Base-by-base conservation (phyloP, 805 yeast genomes). In the Middelhovenomyces tepae region DNA sequence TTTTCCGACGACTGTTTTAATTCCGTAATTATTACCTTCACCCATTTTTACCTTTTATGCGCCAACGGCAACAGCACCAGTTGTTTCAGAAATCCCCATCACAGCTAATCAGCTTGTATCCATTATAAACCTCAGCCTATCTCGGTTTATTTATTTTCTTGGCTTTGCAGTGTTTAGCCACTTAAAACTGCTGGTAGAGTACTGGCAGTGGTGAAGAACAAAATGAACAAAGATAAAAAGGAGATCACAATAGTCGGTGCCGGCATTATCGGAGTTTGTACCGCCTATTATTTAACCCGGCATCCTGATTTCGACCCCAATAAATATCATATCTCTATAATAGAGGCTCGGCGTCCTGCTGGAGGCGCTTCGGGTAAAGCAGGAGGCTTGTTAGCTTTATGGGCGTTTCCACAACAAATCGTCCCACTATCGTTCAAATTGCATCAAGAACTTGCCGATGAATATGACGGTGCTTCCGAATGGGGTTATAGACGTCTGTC, bases 341-440 rank as follows among this genome's bases (percentile, higher is more conserved):
- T 91, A 9, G 98, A 89, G 56, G 76, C 89, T 33, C 84, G 83
- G 42, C 67, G 94, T 48, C 94, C 93, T 4, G 98, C 97, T 0
- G 94, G 95, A 33, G 97, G 95, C 30, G 97, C 98, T 13, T 73
- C 85, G 26, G 98, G 98, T 35, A 91, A 89, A 50, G 97, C 98
- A 5, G 98, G 97, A 28, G 98, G 98, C 0, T 65, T 89, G 31
- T 60, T 89, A 32, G 96, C 97, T 1, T 69, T 82, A 15, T 87
- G 96, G 94, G 97, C 97, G 0, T 91, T 91, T 57, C 98, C 98
- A 1, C 86, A 80, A 47, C 95, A 84, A 55, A 74, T 89, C 32
- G 97, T 86, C 5, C 91, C 94, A 0, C 64, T 89, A 35, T 78
- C 93, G 30, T 91, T 86, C 60, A 71, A 73, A 43, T 65, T 89